phyloP scores from a whole-genome alignment of 176 grass and related monocot genomes.

The Musa itinerans region DNA sequence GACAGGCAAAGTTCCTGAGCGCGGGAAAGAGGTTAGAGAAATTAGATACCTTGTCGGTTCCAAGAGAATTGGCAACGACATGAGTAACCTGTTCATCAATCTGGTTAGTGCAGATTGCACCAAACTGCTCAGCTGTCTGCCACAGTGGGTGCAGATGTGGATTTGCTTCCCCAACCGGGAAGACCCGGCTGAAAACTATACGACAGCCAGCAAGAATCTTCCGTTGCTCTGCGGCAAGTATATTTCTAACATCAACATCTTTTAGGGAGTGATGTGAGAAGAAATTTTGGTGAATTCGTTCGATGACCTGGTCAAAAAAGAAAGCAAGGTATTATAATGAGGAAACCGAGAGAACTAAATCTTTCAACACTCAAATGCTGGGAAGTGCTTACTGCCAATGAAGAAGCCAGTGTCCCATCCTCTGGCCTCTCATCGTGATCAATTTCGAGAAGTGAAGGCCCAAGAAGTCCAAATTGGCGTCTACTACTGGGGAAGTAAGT shows the following conservation, averaged over 20 bases:
- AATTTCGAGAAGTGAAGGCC: constrained; percentile 86
- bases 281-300: constrained; percentile 62
- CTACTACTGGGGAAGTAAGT: constrained; percentile 97
- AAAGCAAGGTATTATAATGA: constrained; percentile 11
- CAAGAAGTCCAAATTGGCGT: constrained; percentile 84
- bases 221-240: constrained; percentile 76
- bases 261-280: constrained; percentile 71
- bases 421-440: constrained; percentile 87
- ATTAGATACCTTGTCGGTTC: constrained; percentile 66
- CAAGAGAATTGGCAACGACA: constrained; percentile 89
- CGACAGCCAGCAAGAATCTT: constrained; percentile 77
- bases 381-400: constrained; percentile 40
- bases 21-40: neutral
- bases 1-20: neutral
- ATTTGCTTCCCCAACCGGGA: constrained; percentile 67
- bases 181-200: constrained; percentile 87
- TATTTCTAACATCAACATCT: constrained; percentile 79
- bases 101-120: constrained; percentile 68
- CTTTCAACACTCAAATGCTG: neutral
- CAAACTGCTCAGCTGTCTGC: constrained; percentile 94
- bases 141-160: constrained; percentile 80
- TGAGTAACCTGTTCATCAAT: constrained; percentile 83
- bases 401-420: constrained; percentile 85
- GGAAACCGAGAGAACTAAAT: neutral
- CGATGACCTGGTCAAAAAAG: constrained; percentile 59